Evolutionary conservation across 306 rosid species (phyloP).

Genomic region (Crotalaria pallida): DNA sequence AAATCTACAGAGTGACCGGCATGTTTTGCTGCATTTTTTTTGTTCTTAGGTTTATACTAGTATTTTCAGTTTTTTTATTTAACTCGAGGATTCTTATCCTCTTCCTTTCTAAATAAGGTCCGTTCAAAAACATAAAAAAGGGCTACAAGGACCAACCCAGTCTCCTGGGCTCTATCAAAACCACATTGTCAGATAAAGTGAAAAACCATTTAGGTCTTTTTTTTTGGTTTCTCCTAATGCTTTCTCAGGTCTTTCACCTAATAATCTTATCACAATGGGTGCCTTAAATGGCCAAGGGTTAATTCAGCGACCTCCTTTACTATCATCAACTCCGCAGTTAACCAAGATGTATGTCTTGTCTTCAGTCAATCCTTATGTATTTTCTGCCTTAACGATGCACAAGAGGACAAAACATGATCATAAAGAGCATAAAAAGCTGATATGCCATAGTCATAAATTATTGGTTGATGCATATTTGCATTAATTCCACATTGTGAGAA

Average conservation of each 20-base stretch:
- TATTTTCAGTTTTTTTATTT: no score
- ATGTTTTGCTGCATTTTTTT: no score
- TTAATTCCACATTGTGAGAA: background rate
- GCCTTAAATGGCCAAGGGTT: background rate
- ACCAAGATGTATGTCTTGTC: background rate
- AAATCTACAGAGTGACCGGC: no score
- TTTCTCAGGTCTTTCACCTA: background rate
- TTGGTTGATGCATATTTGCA: background rate
- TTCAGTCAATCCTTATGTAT: background rate
- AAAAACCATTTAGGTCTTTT: background rate
- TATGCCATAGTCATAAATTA: no score
- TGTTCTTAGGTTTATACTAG: no score
- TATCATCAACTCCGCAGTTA: background rate
- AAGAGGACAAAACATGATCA: no score
- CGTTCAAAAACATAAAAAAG: no score
- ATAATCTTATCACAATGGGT: background rate
- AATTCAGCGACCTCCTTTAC: background rate
- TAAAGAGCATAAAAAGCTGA: background rate
- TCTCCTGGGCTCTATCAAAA: background rate
- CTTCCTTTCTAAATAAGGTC: no score
- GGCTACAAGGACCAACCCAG: background rate
- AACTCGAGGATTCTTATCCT: no score
- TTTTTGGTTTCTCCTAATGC: background rate
- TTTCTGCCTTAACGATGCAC: no score
- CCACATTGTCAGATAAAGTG: no score